phyloP scores from a whole-genome alignment of 768 basidiomycete species.

The Butyriboletus loyo region DNA sequence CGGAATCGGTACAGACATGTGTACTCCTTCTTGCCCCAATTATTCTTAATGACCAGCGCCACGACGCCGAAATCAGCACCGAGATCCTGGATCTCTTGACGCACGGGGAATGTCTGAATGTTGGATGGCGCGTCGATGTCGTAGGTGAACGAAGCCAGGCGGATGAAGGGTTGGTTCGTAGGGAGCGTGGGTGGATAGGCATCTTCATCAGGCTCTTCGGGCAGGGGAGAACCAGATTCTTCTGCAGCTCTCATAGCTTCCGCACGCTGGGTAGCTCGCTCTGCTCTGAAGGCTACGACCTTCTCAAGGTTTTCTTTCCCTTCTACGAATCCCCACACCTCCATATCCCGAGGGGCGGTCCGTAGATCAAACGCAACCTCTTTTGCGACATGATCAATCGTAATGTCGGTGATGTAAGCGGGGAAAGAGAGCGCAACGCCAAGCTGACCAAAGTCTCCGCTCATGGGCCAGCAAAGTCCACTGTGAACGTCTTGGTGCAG shows the following conservation, averaged over 20 bases:
- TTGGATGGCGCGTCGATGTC: conserved; percentile 49
- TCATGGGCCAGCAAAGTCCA: conserved; percentile 94
- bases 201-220: conserved; percentile 31
- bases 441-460: conserved; percentile 72
- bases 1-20: conserved; percentile 90
- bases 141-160: conserved; percentile 69
- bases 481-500: conserved; percentile 82
- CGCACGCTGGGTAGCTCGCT: conserved; percentile 37
- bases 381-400: conserved; percentile 82
- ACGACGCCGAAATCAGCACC: conserved; percentile 85
- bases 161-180: conserved; percentile 47
- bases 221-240: conserved; percentile 22
- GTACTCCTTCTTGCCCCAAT: conserved; percentile 81
- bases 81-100: conserved; percentile 60
- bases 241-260: conserved; percentile 33
- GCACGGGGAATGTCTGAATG: conserved; percentile 80
- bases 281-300: conserved; percentile 52
- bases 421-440: conserved; percentile 73
- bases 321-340: conserved; percentile 89
- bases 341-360: conserved; percentile 81
- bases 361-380: conserved; percentile 81
- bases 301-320: conserved; percentile 67
- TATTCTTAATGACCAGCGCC: conserved; percentile 72
- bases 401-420: conserved; percentile 60
- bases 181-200: conserved; percentile 50